Evolutionary conservation across 1,139 yeast species (phyloP).

Genomic region (Taphrina sp.): DNA sequence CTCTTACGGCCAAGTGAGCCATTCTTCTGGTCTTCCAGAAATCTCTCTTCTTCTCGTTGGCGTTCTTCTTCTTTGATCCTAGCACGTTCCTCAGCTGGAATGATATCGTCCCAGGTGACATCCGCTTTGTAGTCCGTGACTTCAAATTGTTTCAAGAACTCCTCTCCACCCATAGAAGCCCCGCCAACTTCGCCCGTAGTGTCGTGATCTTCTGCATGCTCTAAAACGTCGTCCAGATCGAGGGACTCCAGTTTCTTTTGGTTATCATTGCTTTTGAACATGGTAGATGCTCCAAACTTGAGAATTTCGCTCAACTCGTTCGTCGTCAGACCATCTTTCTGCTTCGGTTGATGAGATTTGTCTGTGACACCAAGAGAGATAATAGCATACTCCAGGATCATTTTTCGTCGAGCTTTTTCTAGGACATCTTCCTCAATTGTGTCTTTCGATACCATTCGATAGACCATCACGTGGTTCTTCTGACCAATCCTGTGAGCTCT

Average conservation of each 20-base stretch:
- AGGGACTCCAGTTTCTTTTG: constrained; percentile 93
- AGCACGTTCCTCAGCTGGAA: constrained; percentile 88
- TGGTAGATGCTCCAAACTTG: constrained; percentile 97
- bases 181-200: constrained; percentile 97
- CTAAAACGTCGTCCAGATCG: constrained; percentile 91
- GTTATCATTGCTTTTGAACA: constrained; percentile 90
- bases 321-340: constrained; percentile 66
- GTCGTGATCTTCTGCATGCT: constrained; percentile 95
- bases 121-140: constrained; percentile 98
- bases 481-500: constrained; percentile 99
- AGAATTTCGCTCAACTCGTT: constrained; percentile 88
- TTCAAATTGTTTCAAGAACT: constrained; percentile 92
- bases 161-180: constrained; percentile 96
- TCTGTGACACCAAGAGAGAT: constrained; percentile 94
- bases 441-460: constrained; percentile 92
- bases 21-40: constrained; percentile 83
- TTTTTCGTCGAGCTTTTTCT: constrained; percentile 94
- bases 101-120: constrained; percentile 98
- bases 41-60: constrained; percentile 79
- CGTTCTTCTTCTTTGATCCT: constrained; percentile 90
- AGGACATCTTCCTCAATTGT: constrained; percentile 96
- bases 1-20: constrained; percentile 50
- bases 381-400: constrained; percentile 97
- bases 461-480: constrained; percentile 88
- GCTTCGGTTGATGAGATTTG: constrained; percentile 51